Evolutionary conservation across 306 rosid genomes (phyloP).

Genomic region (Prunus mume): DNA sequence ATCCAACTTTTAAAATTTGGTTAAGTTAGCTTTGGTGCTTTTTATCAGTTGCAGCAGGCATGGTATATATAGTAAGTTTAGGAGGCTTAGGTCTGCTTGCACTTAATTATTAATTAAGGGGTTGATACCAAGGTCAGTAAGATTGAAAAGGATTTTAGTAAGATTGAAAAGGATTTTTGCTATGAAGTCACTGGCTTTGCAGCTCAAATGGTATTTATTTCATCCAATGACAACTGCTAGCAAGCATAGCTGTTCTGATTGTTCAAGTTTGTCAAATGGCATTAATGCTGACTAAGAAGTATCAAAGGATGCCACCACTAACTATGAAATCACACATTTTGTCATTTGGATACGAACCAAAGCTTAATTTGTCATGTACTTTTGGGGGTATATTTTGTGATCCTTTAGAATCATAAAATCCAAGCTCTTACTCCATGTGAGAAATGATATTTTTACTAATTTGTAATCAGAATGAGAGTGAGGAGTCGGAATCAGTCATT

Average conservation of each 20-base stretch:
- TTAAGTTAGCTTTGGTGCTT: background rate
- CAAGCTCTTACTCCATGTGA: too few relatives aligned
- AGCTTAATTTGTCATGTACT: too few relatives aligned
- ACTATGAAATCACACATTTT: too few relatives aligned
- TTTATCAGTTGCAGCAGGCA: background rate
- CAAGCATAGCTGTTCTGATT: background rate
- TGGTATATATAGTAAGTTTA: conserved; percentile 10
- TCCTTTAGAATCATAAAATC: too few relatives aligned
- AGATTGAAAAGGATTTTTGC: background rate
- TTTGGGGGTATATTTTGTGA: too few relatives aligned
- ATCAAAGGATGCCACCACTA: too few relatives aligned
- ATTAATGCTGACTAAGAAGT: background rate
- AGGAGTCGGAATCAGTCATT: too few relatives aligned
- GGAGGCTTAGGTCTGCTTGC: background rate
- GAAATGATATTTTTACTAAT: too few relatives aligned
- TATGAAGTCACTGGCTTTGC: background rate
- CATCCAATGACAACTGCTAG: background rate
- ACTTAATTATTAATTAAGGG: background rate
- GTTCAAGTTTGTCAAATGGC: background rate
- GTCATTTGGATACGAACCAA: too few relatives aligned
- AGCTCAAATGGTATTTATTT: background rate
- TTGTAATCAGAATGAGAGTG: too few relatives aligned
- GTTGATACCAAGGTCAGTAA: background rate
- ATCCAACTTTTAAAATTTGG: background rate
- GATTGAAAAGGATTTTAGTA: background rate